Evolutionary conservation across 73 alveolate species (phyloP), one percentile per base, ranked within the genome.

Genomic region (Tetrahymena thermophila): DNA sequence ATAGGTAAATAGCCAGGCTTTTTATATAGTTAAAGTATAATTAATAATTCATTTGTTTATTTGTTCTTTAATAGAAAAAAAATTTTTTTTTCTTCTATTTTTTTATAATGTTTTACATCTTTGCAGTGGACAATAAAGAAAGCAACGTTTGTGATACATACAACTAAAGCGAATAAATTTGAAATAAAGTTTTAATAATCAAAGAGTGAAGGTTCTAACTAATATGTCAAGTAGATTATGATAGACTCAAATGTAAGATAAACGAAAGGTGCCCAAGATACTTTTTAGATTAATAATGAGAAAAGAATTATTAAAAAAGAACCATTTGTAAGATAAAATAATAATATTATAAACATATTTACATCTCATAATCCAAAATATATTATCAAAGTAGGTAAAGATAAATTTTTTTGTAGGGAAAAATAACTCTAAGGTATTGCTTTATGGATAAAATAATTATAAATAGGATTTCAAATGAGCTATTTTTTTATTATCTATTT

Each of bases 231-330:
- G 89, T 6, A 28, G 3, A 71, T 17, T 71, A 71, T 71, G 17
- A 71, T 34, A 10, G 4, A 11, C 17, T 71, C 89, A 71, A 71
- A 71, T 0, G 23, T 8, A 13, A 71, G 35, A 34, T 71, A 71
- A n/a, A 71, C 89, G 9, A 71, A 71, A n/a, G 89, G 89, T 71
- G 89, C 89, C 89, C 89, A 71, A 71, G 89, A 71, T 71, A 71
- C 89, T 71, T n/a, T 71, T 71, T 13, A 71, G 37, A 71, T 71
- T 40, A 40, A 71, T 11, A 19, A 71, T 19, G 23, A 23, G 28
- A 50, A 50, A 50, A 50, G 83, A 0, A 50, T 50, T 25, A 71
- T 71, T 28, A 71, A 71, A 25, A 71, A 56, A 56, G 34, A 56
- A 23, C n/a, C 6, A 6, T 25, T 56, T 56, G 37, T 71, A 19